Conservation (phyloP, 495 filamentous ascomycete genomes). For the Hypomontagnella monticulosa region DNA sequence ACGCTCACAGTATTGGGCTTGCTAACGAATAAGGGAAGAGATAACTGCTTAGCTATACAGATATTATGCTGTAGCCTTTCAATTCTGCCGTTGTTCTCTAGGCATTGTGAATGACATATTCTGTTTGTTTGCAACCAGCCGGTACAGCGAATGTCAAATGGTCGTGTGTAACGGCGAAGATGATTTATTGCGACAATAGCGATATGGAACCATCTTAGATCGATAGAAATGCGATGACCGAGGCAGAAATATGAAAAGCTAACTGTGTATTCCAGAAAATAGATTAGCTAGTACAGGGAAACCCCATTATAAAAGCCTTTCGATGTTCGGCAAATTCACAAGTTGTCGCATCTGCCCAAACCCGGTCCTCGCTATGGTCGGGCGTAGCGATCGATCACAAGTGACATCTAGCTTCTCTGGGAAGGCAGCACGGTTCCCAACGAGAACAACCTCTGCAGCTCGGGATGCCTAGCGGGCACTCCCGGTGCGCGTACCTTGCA, state of each 20-base stretch:
- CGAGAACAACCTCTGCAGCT: slow-evolving; percentile 20
- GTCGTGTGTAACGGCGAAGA: neutral
- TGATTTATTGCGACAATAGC: neutral
- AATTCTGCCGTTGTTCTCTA: too few relatives aligned
- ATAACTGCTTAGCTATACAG: too few relatives aligned
- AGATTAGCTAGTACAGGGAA: neutral
- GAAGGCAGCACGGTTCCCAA: neutral
- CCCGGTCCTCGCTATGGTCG: slow-evolving; percentile 5
- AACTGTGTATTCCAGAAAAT: too few relatives aligned
- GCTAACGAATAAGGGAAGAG: too few relatives aligned
- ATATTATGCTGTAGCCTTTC: too few relatives aligned
- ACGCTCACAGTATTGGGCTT: neutral
- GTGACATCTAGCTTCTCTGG: neutral
- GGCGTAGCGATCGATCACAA: slow-evolving; percentile 24
- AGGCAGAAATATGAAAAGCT: neutral
- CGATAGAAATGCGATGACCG: neutral
- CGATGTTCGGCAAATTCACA: neutral
- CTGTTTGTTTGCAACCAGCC: neutral
- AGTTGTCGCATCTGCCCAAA: slow-evolving; percentile 9
- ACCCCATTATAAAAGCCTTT: neutral
- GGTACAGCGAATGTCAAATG: neutral
- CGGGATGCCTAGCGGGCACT: slow-evolving; percentile 20
- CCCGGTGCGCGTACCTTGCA: slow-evolving; percentile 38
- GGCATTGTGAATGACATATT: neutral
- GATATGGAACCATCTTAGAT: neutral